A percentile compares a stretch with the other conserved stretches of the same genome.
phyloP scores from a whole-genome alignment of 1,139 yeast genomes.

The Blastobotrys aristatus region DNA sequence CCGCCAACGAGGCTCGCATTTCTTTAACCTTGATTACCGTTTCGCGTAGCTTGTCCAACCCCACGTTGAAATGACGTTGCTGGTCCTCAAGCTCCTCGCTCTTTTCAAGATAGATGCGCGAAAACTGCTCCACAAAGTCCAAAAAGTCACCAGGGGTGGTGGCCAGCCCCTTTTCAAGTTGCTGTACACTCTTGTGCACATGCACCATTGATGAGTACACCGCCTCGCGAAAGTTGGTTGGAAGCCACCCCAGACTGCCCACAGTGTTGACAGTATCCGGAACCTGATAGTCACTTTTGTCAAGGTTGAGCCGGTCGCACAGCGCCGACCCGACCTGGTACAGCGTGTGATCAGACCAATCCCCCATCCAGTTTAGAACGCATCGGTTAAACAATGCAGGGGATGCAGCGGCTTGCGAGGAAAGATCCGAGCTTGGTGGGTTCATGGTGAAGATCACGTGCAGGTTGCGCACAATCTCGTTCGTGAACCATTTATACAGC shows the following conservation, averaged over 20 bases:
- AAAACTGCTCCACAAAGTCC: slow-evolving; percentile 48
- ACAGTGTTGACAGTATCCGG: slow-evolving; percentile 21
- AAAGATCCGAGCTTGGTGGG: slow-evolving; percentile 43
- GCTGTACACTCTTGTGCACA: slow-evolving; percentile 39
- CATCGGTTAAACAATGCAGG: slow-evolving; percentile 93
- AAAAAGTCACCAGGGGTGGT: slow-evolving; percentile 57
- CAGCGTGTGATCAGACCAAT: slow-evolving; percentile 58
- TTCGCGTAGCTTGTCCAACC: slow-evolving; percentile 70
- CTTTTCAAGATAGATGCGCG: slow-evolving; percentile 40
- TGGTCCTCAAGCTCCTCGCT: slow-evolving; percentile 53
- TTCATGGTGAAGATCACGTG: slow-evolving; percentile 81
- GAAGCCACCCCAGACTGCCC: slow-evolving; percentile 18
- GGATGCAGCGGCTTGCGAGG: slow-evolving; percentile 55
- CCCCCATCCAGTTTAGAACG: slow-evolving; percentile 85
- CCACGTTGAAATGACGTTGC: slow-evolving; percentile 68
- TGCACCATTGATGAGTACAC: slow-evolving; percentile 45
- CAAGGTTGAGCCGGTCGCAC: slow-evolving; percentile 49
- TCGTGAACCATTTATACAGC: slow-evolving; percentile 66
- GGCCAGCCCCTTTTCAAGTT: background rate
- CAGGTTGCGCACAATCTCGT: slow-evolving; percentile 61
- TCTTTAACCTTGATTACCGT: slow-evolving; percentile 70
- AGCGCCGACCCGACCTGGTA: slow-evolving; percentile 46
- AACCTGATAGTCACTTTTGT: slow-evolving; percentile 39
- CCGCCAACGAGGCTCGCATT: slow-evolving; percentile 50
- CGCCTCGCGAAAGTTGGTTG: slow-evolving; percentile 41